Evolutionary conservation across 139 green algal species (phyloP), one percentile per base, ranked within the genome.

Genomic region (Picochlorum sp.): DNA sequence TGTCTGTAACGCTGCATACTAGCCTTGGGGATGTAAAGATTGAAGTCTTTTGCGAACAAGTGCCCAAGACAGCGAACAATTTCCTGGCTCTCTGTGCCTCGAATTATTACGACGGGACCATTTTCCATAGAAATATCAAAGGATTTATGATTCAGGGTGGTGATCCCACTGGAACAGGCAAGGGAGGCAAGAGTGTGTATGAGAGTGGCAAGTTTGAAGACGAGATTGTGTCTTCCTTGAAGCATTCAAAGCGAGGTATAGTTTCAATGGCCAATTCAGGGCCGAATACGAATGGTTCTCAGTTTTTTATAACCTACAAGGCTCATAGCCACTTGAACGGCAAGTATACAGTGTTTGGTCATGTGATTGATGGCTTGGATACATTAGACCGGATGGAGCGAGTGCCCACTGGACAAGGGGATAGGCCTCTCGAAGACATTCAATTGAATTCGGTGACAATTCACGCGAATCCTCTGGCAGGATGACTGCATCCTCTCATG

Each of bases 261-360:
- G 51, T 98, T 50, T 91, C 84, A 18, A 98, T 98, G 94, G 94
- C 94, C 24, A 99, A 98, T 78, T 90, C 77, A 56, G 94, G 94
- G 2, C 88, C 88, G n/a, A 91, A 96, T 82, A 92, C 87, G 1
- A 96, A 96, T 51, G 88, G 77, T 30, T 77, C 52, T 34, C 68
- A 82, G 26, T 99, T 99, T 68, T 99, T 99, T 81, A 85, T 99
- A 52, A 90, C 82, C 1, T 99, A 97, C 80, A 93, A 87, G 57
- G 87, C 92, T 14, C 84, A 95, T n/a, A 58, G 79, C 0, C 88
- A 96, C 68, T 68, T 99, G 6, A 93, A 99, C 61, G 94, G 94
- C 56, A 85, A 81, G 72, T 90, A 94, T 69, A 91, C 87, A 9
- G 75, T 95, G 3, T 89, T 95, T 72, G 87, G 77, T 1, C 83